Evolutionary conservation across 169 alveolate genomes (phyloP), one percentile per base, ranked within the genome.

Genomic region (Neospora caninum): DNA sequence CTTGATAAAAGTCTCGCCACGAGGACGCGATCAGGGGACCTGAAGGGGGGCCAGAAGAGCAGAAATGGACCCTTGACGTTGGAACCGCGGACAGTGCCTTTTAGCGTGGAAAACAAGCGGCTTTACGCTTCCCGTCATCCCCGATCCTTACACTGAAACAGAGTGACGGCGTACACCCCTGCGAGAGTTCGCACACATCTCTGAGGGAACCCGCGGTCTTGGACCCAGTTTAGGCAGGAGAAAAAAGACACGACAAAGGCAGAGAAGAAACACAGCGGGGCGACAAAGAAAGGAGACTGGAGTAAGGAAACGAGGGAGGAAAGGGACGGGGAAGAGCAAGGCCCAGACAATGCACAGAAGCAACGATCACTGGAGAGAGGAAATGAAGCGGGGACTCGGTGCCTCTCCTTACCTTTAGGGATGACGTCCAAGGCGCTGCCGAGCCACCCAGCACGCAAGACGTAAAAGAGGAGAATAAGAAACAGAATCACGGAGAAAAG

Each of bases 401-500:
- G 38, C 39, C n/a, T 13, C 27, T 78, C 13, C 41, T 22, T 82
- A 80, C 94, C 94, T 36, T 80, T 91, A 9, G 94, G 58, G 25
- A 91, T 42, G n/a, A 73, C 67, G 29, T 91, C 89, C 18, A 91
- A 80, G 27, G 94, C 43, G 41, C 38, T 31, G 69, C 86, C 94
- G 64, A 91, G 86, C 58, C 84, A 67, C 43, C 94, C 94, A 0
- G 89, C 94, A 31, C 94, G 54, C 49, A 91, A 80, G 67, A 91
- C 41, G 84, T 91, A 86, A 49, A 84, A 91, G 34, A 91, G 91
- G 34, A 91, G 80, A 36, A 91, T 42, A 58, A 91, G 82, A 20
- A 80, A 36, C 18, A 54, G 39, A 36, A 91, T 53, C 1, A 45
- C 89, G 18, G 39, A 36, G 83, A 80, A 80, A 9, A 84, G 86